Conservation (phyloP, 805 yeast species). For the Trichomonascus vanleenenianus region DNA sequence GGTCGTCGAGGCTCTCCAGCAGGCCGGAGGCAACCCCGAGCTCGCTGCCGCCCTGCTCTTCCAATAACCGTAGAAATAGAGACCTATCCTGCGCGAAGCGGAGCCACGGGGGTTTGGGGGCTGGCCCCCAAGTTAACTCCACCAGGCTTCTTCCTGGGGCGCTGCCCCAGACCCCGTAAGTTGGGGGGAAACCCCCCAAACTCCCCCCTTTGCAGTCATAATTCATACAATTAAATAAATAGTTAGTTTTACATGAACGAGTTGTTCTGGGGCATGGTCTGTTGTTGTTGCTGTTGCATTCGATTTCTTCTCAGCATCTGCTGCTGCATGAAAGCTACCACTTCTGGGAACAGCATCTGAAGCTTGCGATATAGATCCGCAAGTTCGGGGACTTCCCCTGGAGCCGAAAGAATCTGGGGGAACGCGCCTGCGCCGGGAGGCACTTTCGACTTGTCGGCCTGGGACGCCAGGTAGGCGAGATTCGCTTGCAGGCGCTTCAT, state of each 20-base stretch:
- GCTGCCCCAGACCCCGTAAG: too few species aligned
- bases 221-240: too few species aligned
- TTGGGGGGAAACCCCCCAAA: too few species aligned
- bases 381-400: constrained; percentile 25
- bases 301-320: constrained; percentile 19
- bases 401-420: constrained; percentile 27
- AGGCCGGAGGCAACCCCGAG: constrained; percentile 72
- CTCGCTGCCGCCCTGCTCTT: constrained; percentile 78
- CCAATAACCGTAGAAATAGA: too few species aligned
- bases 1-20: constrained; percentile 55
- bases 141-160: too few species aligned
- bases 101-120: too few species aligned
- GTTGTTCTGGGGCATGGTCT: constrained; percentile 13
- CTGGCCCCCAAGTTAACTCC: too few species aligned
- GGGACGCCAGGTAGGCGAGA: constrained; percentile 27
- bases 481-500: constrained; percentile 30
- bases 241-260: too few species aligned
- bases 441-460: constrained; percentile 22
- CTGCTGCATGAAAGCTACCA: constrained; percentile 16
- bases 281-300: constrained; percentile 19
- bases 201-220: too few species aligned
- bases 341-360: constrained; percentile 26
- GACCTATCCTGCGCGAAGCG: too few species aligned
- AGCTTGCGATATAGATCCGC: constrained; percentile 26
- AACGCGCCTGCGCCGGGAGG: constrained; percentile 12